A percentile compares a stretch with the other conserved stretches of the same genome.
These are phyloP conservation scores for Prunus fruticosa DNA, from an alignment of 306 rosid species.

Conservation along the genomic window DNA sequence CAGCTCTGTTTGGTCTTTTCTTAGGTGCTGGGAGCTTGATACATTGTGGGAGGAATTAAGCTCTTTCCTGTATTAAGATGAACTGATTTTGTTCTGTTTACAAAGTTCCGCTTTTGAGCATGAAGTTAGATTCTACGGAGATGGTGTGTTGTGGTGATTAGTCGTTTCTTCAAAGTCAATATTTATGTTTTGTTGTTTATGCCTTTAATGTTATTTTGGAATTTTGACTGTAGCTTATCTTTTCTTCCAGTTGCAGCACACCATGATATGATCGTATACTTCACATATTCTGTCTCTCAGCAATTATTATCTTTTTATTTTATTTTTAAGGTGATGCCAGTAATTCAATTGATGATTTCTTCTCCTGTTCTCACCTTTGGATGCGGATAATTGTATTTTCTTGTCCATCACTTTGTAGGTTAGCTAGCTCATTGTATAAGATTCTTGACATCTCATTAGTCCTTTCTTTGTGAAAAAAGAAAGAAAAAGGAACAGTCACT, in stretches of 20 bases:
- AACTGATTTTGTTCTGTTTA: constrained; percentile 18
- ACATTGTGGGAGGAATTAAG: constrained; percentile 86
- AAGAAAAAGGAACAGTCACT: not conserved
- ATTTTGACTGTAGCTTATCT: not conserved
- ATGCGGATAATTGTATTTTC: no score
- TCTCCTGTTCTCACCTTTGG: no score
- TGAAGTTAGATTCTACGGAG: not conserved
- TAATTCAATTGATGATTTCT: no score
- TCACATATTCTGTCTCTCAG: no score
- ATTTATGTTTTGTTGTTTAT: not conserved
- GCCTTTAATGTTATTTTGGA: not conserved
- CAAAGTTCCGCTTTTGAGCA: not conserved
- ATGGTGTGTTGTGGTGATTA: not conserved
- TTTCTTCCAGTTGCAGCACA: not conserved
- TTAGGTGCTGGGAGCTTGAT: constrained; percentile 90
- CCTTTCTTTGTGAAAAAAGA: no score
- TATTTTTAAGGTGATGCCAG: no score
- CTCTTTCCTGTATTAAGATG: not conserved
- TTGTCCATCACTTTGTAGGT: no score
- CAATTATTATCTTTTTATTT: no score
- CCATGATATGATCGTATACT: not conserved
- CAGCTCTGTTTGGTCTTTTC: constrained; percentile 82
- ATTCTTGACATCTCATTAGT: not conserved
- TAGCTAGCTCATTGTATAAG: no score
- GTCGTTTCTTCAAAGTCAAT: not conserved